Base-by-base conservation (phyloP, 2,329 filamentous ascomycete genomes). In the Chaetomium sp. region DNA sequence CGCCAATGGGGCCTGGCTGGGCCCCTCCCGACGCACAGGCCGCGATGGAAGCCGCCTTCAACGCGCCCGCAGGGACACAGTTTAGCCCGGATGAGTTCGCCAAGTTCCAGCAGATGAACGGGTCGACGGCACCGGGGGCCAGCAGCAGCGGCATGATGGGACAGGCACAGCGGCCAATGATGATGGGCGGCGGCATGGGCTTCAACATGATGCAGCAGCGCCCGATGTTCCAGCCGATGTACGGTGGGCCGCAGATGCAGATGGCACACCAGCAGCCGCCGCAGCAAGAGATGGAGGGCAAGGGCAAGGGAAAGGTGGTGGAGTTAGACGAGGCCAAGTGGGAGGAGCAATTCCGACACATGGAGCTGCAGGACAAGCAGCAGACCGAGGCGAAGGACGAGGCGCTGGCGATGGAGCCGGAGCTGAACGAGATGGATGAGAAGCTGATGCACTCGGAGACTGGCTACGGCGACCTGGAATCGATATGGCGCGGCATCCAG, bases 311-410 rank as follows among this genome's bases (percentile, higher is more conserved):
- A 41, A 95, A 95, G 72, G 83, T 97, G 74, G 86, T 97, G 10
- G 94, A 97, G 74, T 81, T 97, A 32, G 90, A 96, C 69, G 92
- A 99, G 65, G 78, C 87, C 67, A 87, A 95, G 68, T 97, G 94
- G 94, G 92, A 97, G 72, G 89, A 91, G 65, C 91, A 97, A 71
- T 99, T 99, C 71, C 88, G 90, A 55, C 84, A 94, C 71, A 85
- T 96, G 69, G 89, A 92, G 69, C 74, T 86, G 60, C 77, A 85
- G 58, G 80, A 86, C 67, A 73, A 80, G 64, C 71, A 78, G 59
- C 70, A 74, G 52, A 76, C 78, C 64, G 76, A 75, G 53, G 70
- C 56, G 36, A 53, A 72, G 42, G 88, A 88, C 52, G 86, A 89
- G 61, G 72, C 73, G 59, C 79, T 79, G 57, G 87, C 87, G 14